Percentiles rank a stretch among this genome's conserved stretches.
These are phyloP conservation scores for Arthrobotrys sphaeroides DNA, from an alignment of 2,329 filamentous ascomycete genomes.

Conservation along the genomic window DNA sequence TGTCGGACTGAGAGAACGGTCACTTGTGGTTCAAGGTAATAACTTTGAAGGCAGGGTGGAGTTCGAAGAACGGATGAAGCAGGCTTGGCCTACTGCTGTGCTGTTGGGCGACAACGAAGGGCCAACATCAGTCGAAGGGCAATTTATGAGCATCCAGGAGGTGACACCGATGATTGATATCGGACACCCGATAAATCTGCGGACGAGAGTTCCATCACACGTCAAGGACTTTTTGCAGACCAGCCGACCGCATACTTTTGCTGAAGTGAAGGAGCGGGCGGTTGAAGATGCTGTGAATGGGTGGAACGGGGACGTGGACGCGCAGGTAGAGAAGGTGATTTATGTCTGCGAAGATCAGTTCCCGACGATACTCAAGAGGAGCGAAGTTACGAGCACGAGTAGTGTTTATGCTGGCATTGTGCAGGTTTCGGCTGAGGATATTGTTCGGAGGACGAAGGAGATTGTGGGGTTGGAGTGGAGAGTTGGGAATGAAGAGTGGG, in stretches of 20 bases:
- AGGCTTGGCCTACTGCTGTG: constrained; percentile 85
- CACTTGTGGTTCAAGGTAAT: constrained; percentile 88
- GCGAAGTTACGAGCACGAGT: constrained; percentile 78
- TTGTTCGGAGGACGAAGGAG: constrained; percentile 88
- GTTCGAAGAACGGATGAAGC: constrained; percentile 91
- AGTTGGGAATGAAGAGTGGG: constrained; percentile 76
- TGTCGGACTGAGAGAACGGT: constrained; percentile 80
- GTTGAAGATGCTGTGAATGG: constrained; percentile 52
- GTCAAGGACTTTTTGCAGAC: constrained; percentile 83
- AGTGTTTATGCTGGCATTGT: constrained; percentile 76
- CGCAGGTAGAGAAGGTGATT: constrained; percentile 72
- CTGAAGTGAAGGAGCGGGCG: constrained; percentile 30
- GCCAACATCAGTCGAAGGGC: constrained; percentile 84
- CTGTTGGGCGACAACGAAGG: constrained; percentile 75
- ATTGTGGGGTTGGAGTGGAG: constrained; percentile 79
- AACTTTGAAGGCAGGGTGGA: constrained; percentile 78
- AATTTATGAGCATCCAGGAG: constrained; percentile 83
- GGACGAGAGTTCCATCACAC: constrained; percentile 81
- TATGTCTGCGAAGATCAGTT: constrained; percentile 87
- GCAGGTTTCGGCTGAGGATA: constrained; percentile 89
- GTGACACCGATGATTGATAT: constrained; percentile 85
- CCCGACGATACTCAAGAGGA: constrained; percentile 87
- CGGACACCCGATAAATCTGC: constrained; percentile 83
- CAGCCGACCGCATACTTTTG: constrained; percentile 55
- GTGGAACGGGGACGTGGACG: constrained; percentile 55